Evolutionary conservation across 2,329 filamentous ascomycete genomes (phyloP).

Genomic region (Colletotrichum brevisporum): DNA sequence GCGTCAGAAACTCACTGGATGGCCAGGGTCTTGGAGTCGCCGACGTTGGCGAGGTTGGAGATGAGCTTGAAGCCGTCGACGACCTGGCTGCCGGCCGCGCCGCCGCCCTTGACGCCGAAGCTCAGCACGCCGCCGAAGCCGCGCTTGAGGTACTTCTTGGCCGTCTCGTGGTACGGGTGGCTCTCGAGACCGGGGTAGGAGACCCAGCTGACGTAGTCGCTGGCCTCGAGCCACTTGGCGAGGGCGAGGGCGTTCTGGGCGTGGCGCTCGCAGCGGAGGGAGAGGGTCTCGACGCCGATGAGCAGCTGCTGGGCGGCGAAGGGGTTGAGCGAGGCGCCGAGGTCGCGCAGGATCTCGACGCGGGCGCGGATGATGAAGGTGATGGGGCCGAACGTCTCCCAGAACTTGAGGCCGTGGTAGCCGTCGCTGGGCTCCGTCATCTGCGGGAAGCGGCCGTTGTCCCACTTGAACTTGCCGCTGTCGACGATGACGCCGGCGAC

Average conservation of each 20-base stretch:
- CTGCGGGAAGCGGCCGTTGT: conserved; percentile 89
- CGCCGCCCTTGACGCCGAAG: conserved; percentile 93
- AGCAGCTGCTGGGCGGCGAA: conserved; percentile 95
- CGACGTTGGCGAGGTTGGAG: conserved; percentile 96
- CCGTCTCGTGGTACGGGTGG: conserved; percentile 83
- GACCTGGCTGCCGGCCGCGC: conserved; percentile 84
- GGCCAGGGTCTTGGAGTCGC: conserved; percentile 93
- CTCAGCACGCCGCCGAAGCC: conserved; percentile 93
- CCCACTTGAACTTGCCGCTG: conserved; percentile 93
- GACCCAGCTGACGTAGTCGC: conserved; percentile 90
- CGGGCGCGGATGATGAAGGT: conserved; percentile 88
- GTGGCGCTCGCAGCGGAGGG: conserved; percentile 87
- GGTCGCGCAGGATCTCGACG: conserved; percentile 90
- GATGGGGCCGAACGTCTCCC: conserved; percentile 88
- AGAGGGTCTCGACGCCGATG: conserved; percentile 90
- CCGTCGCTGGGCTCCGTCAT: conserved; percentile 90
- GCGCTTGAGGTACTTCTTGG: conserved; percentile 87
- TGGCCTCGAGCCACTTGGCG: conserved; percentile 86
- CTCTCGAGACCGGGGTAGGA: conserved; percentile 90
- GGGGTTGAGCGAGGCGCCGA: conserved; percentile 86
- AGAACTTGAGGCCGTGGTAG: conserved; percentile 95
- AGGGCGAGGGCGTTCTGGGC: conserved; percentile 85
- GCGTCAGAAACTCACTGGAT: conserved; percentile 72
- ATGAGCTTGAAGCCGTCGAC: conserved; percentile 97
- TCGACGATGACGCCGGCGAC: conserved; percentile 90